Percentiles rank a stretch among this genome's conserved stretches.
Conservation (phyloP, 345 rosid genomes). For the Citrus hindsii region DNA sequence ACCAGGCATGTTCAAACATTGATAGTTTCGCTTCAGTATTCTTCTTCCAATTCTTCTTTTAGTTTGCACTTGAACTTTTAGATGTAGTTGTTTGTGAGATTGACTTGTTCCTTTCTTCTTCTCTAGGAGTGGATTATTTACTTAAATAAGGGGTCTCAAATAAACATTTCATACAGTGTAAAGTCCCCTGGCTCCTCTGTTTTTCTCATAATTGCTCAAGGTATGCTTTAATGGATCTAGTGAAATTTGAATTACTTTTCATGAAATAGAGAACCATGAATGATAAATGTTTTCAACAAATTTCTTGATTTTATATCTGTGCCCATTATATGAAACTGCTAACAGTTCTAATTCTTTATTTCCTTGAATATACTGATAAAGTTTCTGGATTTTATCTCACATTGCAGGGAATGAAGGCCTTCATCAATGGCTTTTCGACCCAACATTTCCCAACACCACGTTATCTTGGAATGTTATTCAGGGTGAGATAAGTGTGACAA, state of each 20-base stretch:
- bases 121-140: constrained; percentile 72
- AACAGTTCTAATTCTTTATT: neutral
- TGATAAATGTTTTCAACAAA: neutral
- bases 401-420: too few species aligned
- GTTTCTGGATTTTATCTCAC: constrained; percentile 5
- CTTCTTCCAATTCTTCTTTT: neutral
- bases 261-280: neutral
- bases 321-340: neutral
- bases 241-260: neutral
- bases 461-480: constrained; percentile 76
- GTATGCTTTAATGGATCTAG: constrained; percentile 31
- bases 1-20: constrained; percentile 52
- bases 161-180: constrained; percentile 65
- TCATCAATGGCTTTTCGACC: constrained; percentile 77
- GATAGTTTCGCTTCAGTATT: neutral
- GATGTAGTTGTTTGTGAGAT: constrained; percentile 4
- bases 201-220: constrained; percentile 81
- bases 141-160: constrained; percentile 73
- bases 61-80: neutral
- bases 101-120: constrained; percentile 2
- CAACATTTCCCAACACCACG: constrained; percentile 78
- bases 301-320: neutral
- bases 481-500: constrained; percentile 37
- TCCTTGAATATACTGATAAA: neutral
- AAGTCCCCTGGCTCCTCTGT: constrained; percentile 54